Percentiles rank a stretch among this genome's conserved stretches.
Evolutionary conservation across 208 protist genomes (phyloP).

Genomic region (Tetramitus jugosus): DNA sequence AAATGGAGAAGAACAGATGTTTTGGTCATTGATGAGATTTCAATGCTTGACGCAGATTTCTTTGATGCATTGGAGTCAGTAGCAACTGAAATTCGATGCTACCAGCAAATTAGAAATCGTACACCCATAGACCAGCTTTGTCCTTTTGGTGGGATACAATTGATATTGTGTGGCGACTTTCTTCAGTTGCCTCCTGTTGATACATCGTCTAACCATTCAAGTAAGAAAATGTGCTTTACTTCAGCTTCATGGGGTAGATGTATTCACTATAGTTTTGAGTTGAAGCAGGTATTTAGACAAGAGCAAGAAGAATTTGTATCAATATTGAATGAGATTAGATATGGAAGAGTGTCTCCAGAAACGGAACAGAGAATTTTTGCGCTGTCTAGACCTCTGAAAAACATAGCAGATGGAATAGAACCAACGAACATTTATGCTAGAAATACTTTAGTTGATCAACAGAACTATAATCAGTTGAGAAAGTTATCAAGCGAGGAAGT

Average conservation of each 20-base stretch:
- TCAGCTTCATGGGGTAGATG: background rate
- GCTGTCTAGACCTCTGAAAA: no score
- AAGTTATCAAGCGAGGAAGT: no score
- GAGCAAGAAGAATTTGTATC: background rate
- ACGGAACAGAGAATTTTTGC: no score
- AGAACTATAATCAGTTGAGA: no score
- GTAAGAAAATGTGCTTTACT: constrained; percentile 1
- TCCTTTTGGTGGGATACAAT: constrained; percentile 76
- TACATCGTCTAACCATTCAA: no score
- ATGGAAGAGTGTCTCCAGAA: background rate
- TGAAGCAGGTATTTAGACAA: background rate
- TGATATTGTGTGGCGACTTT: constrained; percentile 81
- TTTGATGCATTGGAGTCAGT: constrained; percentile 67
- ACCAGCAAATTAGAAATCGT: background rate
- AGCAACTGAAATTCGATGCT: constrained; percentile 50
- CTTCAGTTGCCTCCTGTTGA: constrained; percentile 36
- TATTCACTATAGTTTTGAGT: background rate
- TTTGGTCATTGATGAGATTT: constrained; percentile 80
- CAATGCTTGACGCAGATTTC: constrained; percentile 64
- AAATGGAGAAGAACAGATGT: constrained; percentile 43
- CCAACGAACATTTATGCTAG: no score
- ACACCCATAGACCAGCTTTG: background rate
- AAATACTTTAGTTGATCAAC: no score
- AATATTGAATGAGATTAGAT: constrained; percentile 1
- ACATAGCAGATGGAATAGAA: no score